These are phyloP conservation scores for Metahyphopichia silvanorum DNA, from an alignment of 805 yeast species.

Conservation along the genomic window DNA sequence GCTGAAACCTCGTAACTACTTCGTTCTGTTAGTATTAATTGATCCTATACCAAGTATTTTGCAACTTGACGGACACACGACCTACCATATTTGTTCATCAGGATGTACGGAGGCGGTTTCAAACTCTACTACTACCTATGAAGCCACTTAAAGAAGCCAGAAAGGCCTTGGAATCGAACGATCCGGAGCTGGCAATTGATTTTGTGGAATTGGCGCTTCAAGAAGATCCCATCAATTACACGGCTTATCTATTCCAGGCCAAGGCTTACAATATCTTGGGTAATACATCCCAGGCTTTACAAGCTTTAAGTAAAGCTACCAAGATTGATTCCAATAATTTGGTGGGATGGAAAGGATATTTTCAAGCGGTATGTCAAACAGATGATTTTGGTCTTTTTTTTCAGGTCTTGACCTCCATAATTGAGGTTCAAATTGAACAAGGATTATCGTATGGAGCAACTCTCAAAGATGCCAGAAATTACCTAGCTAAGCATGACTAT, in stretches of 20 bases:
- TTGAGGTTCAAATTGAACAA: conserved; percentile 38
- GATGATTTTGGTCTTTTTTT: conserved; percentile 46
- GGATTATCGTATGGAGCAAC: conserved; percentile 49
- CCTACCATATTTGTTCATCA: too few species aligned
- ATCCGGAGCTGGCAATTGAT: conserved; percentile 61
- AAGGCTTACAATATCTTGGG: conserved; percentile 55
- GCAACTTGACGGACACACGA: too few species aligned
- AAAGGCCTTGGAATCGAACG: conserved; percentile 49
- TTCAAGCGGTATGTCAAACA: conserved; percentile 39
- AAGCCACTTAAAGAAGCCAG: conserved; percentile 35
- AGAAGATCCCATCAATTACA: conserved; percentile 54
- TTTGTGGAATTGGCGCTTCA: conserved; percentile 53
- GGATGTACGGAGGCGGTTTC: too few species aligned
- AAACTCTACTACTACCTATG: too few species aligned
- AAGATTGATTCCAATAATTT: conserved; percentile 47
- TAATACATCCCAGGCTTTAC: conserved; percentile 35
- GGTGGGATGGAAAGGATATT: conserved; percentile 80
- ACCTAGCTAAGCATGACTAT: conserved; percentile 35
- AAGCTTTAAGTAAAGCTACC: conserved; percentile 49
- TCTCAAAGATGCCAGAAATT: conserved; percentile 43
- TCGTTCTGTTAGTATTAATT: too few species aligned
- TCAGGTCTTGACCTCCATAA: conserved; percentile 41
- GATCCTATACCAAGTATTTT: too few species aligned
- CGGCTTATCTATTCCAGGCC: conserved; percentile 70
- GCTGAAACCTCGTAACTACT: too few species aligned